A percentile compares a stretch with the other conserved stretches of the same genome.
phyloP scores from a whole-genome alignment of 1,284 basidiomycete species.

The Puccinia novopanici region DNA sequence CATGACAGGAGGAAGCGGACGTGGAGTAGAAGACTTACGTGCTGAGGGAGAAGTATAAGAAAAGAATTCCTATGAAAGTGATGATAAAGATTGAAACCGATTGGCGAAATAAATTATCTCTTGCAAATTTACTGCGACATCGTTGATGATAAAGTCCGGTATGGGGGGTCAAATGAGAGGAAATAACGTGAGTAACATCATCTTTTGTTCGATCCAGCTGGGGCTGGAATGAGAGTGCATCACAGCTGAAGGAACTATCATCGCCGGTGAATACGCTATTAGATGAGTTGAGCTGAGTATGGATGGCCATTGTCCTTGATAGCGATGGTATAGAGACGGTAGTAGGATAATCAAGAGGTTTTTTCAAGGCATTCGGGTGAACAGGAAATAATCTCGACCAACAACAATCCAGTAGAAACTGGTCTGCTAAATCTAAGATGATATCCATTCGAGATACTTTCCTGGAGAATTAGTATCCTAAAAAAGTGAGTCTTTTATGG shows the following conservation, averaged over 20 bases:
- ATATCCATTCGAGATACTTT: conserved; percentile 17
- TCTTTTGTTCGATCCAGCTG: not conserved
- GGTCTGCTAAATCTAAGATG: conserved; percentile 23
- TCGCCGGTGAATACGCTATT: not conserved
- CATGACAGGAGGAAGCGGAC: not conserved
- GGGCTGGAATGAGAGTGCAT: not conserved
- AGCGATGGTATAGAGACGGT: not conserved
- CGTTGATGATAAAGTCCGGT: too few species aligned
- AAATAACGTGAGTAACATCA: not conserved
- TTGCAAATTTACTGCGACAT: conserved; percentile 13
- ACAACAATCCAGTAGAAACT: conserved; percentile 11
- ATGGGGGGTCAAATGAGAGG: not conserved
- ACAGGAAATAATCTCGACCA: conserved; percentile 20
- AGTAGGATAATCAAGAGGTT: not conserved
- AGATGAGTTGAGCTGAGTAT: not conserved
- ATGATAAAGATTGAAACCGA: conserved; percentile 72
- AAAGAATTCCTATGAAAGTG: conserved; percentile 76
- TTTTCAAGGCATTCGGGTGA: not conserved
- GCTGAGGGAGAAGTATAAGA: conserved; percentile 82
- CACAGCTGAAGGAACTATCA: not conserved
- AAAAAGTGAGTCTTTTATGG: too few species aligned
- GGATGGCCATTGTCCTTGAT: not conserved
- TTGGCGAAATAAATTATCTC: conserved; percentile 66
- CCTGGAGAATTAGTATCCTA: not conserved
- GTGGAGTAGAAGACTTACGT: conserved; percentile 56